Conservation (phyloP, 1,139 yeast genomes). For the Yamadazyma pseudoaaseri region DNA sequence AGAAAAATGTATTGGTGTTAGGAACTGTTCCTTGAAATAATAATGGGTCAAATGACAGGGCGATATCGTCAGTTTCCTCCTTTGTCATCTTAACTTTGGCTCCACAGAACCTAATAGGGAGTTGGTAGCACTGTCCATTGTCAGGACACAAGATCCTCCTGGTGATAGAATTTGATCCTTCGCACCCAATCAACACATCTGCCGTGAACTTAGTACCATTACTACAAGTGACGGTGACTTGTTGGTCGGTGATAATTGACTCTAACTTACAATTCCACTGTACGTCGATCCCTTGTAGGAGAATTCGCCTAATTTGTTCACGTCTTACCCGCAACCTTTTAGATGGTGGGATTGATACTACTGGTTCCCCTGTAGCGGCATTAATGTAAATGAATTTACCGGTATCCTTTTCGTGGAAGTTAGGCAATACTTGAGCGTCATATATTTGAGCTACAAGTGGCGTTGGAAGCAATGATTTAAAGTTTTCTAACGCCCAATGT, state of each 20-base stretch:
- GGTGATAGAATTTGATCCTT: constrained; percentile 23
- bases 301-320: constrained; percentile 22
- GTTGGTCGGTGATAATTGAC: constrained; percentile 9
- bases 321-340: constrained; percentile 24
- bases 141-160: constrained; percentile 18
- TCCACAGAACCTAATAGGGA: constrained; percentile 26
- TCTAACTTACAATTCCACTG: constrained; percentile 22
- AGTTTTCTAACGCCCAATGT: constrained; percentile 25
- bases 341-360: constrained; percentile 26
- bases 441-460: constrained; percentile 16
- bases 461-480: constrained; percentile 19
- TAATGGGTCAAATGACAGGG: constrained; percentile 21
- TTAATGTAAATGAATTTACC: constrained; percentile 27
- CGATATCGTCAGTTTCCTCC: constrained; percentile 17
- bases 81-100: constrained; percentile 20
- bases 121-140: constrained; percentile 18
- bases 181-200: constrained; percentile 22
- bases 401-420: constrained; percentile 21
- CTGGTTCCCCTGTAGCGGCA: constrained; percentile 22
- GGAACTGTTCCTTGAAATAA: constrained; percentile 29
- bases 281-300: constrained; percentile 21
- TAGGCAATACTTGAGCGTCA: constrained; percentile 23
- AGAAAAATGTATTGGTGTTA: constrained; percentile 21
- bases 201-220: constrained; percentile 21
- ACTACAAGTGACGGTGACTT: constrained; percentile 17